These are phyloP conservation scores for Candida verbasci DNA, from an alignment of 805 yeast species.

Conservation along the genomic window DNA sequence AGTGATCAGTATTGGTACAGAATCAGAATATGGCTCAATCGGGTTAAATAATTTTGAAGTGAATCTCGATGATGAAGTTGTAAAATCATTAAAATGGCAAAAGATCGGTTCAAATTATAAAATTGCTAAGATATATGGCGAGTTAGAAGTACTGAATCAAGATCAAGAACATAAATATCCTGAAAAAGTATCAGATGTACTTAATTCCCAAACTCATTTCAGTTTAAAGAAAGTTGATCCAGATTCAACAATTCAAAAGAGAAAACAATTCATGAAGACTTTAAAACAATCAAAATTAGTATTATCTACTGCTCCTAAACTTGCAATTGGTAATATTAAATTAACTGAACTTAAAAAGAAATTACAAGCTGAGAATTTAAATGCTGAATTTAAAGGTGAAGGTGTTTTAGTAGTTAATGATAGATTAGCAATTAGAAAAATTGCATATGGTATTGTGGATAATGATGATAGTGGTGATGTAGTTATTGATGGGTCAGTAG, in stretches of 20 bases:
- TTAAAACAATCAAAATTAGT: neutral
- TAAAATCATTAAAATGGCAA: conserved; percentile 74
- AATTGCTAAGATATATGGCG: conserved; percentile 79
- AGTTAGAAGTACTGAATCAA: conserved; percentile 35
- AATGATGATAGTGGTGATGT: conserved; percentile 69
- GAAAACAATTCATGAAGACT: conserved; percentile 6
- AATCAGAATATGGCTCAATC: conserved; percentile 27
- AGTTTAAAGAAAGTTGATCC: conserved; percentile 22
- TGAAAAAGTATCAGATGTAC: conserved; percentile 18
- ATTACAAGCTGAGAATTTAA: conserved; percentile 53
- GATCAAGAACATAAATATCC: conserved; percentile 10
- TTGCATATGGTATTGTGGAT: conserved; percentile 34
- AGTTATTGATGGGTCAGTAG: conserved; percentile 77
- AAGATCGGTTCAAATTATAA: conserved; percentile 73
- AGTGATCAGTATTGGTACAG: conserved; percentile 47
- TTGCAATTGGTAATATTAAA: conserved; percentile 85
- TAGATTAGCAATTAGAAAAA: conserved; percentile 67
- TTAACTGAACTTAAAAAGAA: conserved; percentile 73
- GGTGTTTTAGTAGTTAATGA: conserved; percentile 87
- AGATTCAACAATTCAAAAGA: conserved; percentile 12
- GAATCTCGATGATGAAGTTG: conserved; percentile 60
- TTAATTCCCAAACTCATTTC: conserved; percentile 28
- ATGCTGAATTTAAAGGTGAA: conserved; percentile 88
- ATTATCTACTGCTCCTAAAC: conserved; percentile 26
- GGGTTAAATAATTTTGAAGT: conserved; percentile 50